phyloP scores from a whole-genome alignment of 768 basidiomycete genomes.

The Tulasnella sp. region DNA sequence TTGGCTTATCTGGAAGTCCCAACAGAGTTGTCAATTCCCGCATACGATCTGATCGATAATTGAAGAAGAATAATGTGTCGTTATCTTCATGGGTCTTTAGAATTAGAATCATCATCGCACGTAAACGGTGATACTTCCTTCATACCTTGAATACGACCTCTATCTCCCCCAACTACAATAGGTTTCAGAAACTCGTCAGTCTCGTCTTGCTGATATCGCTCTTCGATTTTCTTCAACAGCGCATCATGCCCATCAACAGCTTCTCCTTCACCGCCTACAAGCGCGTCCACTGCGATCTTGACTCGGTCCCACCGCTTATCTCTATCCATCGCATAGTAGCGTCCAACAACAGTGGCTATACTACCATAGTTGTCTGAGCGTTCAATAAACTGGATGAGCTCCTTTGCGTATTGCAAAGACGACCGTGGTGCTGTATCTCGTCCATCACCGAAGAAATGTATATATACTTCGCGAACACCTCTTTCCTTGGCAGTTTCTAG shows the following conservation, averaged over 20 bases:
- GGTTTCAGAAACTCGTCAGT: constrained; percentile 97
- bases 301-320: constrained; percentile 95
- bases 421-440: constrained; percentile 87
- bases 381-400: constrained; percentile 63
- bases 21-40: constrained; percentile 77
- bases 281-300: constrained; percentile 76
- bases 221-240: constrained; percentile 50
- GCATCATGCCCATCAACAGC: constrained; percentile 31
- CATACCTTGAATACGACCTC: constrained; percentile 68
- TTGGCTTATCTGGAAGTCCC: constrained; percentile 68
- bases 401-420: constrained; percentile 58
- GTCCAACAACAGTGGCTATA: constrained; percentile 71
- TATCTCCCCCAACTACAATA: constrained; percentile 70
- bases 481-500: constrained; percentile 81
- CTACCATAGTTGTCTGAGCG: constrained; percentile 40
- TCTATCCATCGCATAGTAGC: constrained; percentile 96
- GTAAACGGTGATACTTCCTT: background rate
- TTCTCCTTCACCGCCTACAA: constrained; percentile 58
- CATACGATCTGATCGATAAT: constrained; percentile 95
- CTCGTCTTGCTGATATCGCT: constrained; percentile 68
- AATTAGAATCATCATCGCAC: background rate
- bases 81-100: constrained; percentile 35
- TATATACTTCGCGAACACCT: constrained; percentile 70
- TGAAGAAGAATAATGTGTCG: constrained; percentile 92
- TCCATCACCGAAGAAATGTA: constrained; percentile 93